Percentiles rank a stretch among this genome's conserved stretches.
Evolutionary conservation across 495 filamentous ascomycete genomes (phyloP).

Genomic region (Xylaria castorea): DNA sequence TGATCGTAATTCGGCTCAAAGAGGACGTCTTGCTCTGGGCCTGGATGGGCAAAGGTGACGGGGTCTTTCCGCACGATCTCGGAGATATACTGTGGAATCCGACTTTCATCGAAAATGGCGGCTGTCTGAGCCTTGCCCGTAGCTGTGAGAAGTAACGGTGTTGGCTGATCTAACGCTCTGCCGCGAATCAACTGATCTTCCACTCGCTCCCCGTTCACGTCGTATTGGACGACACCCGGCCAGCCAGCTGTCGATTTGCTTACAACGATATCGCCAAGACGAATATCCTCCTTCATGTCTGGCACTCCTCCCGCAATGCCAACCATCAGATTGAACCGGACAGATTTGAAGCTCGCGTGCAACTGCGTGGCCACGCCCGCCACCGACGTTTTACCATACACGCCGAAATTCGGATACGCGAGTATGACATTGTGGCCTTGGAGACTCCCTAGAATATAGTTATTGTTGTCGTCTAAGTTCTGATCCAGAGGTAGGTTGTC

Average conservation of each 20-base stretch:
- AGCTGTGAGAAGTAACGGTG: constrained; percentile 1
- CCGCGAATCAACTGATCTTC: neutral
- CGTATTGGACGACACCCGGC: neutral
- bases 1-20: neutral
- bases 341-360: neutral
- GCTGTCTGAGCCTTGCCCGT: neutral
- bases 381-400: neutral
- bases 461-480: constrained; percentile 25
- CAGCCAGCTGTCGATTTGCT: neutral
- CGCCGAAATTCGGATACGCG: neutral
- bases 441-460: constrained; percentile 5
- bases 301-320: constrained; percentile 10
- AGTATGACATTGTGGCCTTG: constrained; percentile 7
- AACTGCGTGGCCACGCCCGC: neutral
- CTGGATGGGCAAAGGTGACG: constrained; percentile 1
- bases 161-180: neutral
- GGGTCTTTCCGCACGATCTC: constrained; percentile 1
- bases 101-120: neutral
- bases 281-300: neutral
- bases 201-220: neutral
- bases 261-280: constrained; percentile 12
- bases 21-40: constrained; percentile 15
- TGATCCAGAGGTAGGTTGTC: constrained; percentile 26
- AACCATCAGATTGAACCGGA: neutral
- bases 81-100: neutral